These are phyloP conservation scores for Heterobasidion irregulare DNA, from an alignment of 1,284 basidiomycete species.

Conservation along the genomic window DNA sequence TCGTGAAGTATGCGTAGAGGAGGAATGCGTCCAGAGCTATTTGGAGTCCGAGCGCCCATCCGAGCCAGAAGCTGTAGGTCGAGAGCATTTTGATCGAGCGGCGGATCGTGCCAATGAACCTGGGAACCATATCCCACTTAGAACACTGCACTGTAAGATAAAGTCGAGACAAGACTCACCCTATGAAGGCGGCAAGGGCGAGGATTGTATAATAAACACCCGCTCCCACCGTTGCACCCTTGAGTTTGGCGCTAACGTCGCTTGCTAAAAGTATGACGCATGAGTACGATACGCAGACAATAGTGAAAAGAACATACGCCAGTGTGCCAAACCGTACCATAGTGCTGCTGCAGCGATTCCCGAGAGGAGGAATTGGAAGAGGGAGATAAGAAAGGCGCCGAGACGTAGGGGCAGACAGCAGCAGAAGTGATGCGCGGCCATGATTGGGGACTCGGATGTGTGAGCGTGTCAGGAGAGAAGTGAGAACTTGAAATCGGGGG, in stretches of 20 bases:
- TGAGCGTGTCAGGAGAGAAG: not conserved
- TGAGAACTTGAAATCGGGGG: not conserved
- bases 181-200: constrained; percentile 7
- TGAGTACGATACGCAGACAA: not conserved
- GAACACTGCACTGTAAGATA: not conserved
- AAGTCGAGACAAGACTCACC: constrained; percentile 3
- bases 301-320: constrained; percentile 6
- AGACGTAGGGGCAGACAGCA: constrained; percentile 12
- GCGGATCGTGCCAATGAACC: constrained; percentile 9
- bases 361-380: constrained; percentile 6
- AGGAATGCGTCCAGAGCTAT: constrained; percentile 5
- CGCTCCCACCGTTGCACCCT: not conserved
- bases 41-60: constrained; percentile 6
- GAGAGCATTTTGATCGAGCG: constrained; percentile 7
- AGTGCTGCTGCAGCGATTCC: constrained; percentile 7
- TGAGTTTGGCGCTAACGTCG: constrained; percentile 2
- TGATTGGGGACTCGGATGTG: not conserved
- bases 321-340: constrained; percentile 5
- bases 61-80: constrained; percentile 8
- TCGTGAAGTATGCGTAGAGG: constrained; percentile 7
- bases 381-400: constrained; percentile 13
- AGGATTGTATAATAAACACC: constrained; percentile 5
- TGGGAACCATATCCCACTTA: not conserved
- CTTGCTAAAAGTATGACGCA: constrained; percentile 1
- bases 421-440: constrained; percentile 10